These are phyloP conservation scores for Kappamyces sp. DNA, from an alignment of 192 early-diverging fungal genomes.

Conservation along the genomic window DNA sequence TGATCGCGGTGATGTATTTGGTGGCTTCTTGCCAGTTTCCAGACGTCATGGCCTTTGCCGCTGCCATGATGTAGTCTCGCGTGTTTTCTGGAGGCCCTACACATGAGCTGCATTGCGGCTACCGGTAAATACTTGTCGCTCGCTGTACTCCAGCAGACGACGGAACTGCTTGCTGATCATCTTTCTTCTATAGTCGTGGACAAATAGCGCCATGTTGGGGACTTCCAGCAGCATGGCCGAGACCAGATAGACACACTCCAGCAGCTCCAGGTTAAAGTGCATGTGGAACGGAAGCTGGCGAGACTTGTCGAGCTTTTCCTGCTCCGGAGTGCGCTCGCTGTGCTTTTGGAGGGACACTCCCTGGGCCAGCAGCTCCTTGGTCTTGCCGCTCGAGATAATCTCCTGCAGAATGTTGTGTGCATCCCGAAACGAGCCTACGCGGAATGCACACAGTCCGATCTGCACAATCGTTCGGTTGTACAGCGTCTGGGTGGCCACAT, in stretches of 20 bases:
- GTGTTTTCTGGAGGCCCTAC: constrained; percentile 92
- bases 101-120: constrained; percentile 13
- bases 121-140: constrained; percentile 92
- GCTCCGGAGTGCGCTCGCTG: constrained; percentile 78
- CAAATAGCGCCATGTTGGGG: constrained; percentile 80
- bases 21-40: constrained; percentile 90
- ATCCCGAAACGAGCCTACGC: constrained; percentile 86
- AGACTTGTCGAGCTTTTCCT: constrained; percentile 89
- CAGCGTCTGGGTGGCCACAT: constrained; percentile 87
- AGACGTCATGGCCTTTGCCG: constrained; percentile 80
- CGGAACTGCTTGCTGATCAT: constrained; percentile 89
- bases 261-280: constrained; percentile 97
- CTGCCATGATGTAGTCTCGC: constrained; percentile 97
- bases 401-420: constrained; percentile 82
- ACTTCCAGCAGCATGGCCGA: constrained; percentile 98
- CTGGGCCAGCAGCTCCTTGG: constrained; percentile 92
- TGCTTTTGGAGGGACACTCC: constrained; percentile 65
- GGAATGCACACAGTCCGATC: constrained; percentile 95
- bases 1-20: constrained; percentile 83
- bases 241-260: constrained; percentile 95
- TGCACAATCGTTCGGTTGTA: constrained; percentile 96
- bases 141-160: constrained; percentile 88
- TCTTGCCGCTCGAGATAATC: constrained; percentile 74
- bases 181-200: constrained; percentile 51
- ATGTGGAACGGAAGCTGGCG: constrained; percentile 99